These are phyloP conservation scores for Friedmanniomyces endolithicus DNA, from an alignment of 495 filamentous ascomycete genomes.

Conservation along the genomic window DNA sequence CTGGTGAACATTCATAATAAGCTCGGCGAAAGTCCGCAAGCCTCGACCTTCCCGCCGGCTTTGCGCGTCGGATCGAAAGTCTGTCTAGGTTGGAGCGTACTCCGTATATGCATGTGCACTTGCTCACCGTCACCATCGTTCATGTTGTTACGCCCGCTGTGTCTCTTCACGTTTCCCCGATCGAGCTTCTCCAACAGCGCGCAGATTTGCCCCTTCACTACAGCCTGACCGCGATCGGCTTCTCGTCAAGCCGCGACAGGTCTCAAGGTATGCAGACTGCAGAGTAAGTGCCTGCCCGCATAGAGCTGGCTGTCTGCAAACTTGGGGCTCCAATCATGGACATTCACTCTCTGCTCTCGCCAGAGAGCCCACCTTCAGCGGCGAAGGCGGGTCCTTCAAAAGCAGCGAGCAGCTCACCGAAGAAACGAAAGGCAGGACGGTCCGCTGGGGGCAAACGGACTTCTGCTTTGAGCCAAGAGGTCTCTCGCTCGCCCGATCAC, in stretches of 20 bases:
- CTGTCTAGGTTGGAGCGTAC: neutral
- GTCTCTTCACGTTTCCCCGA: too few relatives aligned
- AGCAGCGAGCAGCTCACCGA: slow-evolving; percentile 27
- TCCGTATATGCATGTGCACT: neutral
- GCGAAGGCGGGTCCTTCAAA: slow-evolving; percentile 18
- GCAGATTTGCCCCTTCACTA: neutral
- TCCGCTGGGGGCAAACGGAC: slow-evolving; percentile 26
- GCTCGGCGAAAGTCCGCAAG: too few relatives aligned
- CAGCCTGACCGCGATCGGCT: too few relatives aligned
- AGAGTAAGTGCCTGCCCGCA: too few relatives aligned
- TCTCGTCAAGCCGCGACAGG: neutral
- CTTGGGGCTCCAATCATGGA: slow-evolving; percentile 39
- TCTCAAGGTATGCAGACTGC: neutral
- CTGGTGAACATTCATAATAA: too few relatives aligned
- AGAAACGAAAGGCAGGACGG: slow-evolving; percentile 13
- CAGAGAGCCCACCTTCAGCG: slow-evolving; percentile 46
- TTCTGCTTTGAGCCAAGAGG: slow-evolving; percentile 30
- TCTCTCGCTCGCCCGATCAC: slow-evolving; percentile 26
- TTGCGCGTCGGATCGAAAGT: neutral
- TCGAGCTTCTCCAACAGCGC: too few relatives aligned
- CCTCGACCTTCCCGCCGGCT: too few relatives aligned
- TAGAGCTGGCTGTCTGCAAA: too few relatives aligned
- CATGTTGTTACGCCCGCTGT: too few relatives aligned
- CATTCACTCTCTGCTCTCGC: slow-evolving; percentile 60
- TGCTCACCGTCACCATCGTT: too few relatives aligned